Conservation (phyloP, 2,329 filamentous ascomycete genomes). For the Davidsoniella eucalypti region DNA sequence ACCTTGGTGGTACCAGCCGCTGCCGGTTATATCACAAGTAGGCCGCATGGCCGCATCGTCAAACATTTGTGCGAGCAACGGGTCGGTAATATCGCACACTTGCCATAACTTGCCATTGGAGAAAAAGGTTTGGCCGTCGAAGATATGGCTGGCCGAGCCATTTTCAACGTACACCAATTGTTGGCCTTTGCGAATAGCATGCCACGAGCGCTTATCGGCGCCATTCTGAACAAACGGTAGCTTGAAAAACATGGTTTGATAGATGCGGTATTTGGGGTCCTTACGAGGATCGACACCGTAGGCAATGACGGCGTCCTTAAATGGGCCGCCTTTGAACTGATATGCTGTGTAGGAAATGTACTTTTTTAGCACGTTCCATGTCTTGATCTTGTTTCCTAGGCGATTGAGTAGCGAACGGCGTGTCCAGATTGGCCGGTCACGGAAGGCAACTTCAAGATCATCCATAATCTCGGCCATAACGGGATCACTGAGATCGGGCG, state of each 20-base stretch:
- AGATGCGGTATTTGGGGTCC: slow-evolving; percentile 60
- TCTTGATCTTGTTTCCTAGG: slow-evolving; percentile 34
- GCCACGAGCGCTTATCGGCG: slow-evolving; percentile 19
- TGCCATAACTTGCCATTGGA: slow-evolving; percentile 87
- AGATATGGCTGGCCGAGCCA: slow-evolving; percentile 48
- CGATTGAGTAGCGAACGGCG: slow-evolving; percentile 65
- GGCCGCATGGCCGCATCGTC: slow-evolving; percentile 42
- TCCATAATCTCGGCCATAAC: slow-evolving; percentile 48
- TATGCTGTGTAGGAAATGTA: slow-evolving; percentile 76
- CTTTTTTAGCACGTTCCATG: slow-evolving; percentile 48
- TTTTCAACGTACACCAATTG: slow-evolving; percentile 24
- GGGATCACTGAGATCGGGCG: slow-evolving; percentile 41
- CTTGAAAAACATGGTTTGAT: slow-evolving; percentile 83
- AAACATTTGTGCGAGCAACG: slow-evolving; percentile 50
- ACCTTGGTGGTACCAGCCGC: slow-evolving; percentile 75
- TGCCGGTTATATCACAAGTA: slow-evolving; percentile 41
- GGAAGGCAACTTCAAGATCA: slow-evolving; percentile 48
- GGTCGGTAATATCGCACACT: slow-evolving; percentile 79
- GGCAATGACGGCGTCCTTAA: slow-evolving; percentile 70
- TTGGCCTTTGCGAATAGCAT: slow-evolving; percentile 18
- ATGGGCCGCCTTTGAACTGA: slow-evolving; percentile 83
- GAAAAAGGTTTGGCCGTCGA: slow-evolving; percentile 60
- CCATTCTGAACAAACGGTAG: slow-evolving; percentile 29
- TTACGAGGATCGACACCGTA: slow-evolving; percentile 76
- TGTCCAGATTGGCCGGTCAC: slow-evolving; percentile 70